Conservation (phyloP, 257 asterid genomes). For the Salvia miltiorrhiza region DNA sequence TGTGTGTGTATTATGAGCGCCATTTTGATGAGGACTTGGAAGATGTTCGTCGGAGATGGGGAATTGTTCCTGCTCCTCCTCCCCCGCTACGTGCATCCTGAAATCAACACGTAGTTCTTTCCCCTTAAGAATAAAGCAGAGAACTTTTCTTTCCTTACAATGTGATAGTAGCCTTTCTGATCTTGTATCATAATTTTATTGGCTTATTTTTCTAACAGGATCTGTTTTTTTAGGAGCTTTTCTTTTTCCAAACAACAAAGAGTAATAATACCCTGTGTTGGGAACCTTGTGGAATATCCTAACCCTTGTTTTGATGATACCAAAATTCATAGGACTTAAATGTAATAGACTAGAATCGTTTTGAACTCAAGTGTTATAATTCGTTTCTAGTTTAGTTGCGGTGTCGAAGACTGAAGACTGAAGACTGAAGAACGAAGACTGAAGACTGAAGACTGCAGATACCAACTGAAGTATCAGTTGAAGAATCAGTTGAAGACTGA, state of each 20-base stretch:
- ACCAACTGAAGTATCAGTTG: too few relatives aligned
- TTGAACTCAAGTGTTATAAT: too few relatives aligned
- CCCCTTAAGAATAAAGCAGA: too few relatives aligned
- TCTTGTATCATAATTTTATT: neutral
- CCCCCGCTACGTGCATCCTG: conserved; percentile 37
- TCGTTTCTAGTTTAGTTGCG: too few relatives aligned
- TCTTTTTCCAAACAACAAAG: neutral
- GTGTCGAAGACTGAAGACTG: too few relatives aligned
- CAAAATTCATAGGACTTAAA: too few relatives aligned
- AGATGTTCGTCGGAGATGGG: conserved; percentile 74
- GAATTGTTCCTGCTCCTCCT: conserved; percentile 80
- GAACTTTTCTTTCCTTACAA: neutral
- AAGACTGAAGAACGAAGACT: too few relatives aligned
- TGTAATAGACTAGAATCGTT: too few relatives aligned
- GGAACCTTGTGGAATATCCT: too few relatives aligned
- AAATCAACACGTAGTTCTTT: conserved; percentile 11
- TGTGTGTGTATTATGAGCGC: conserved; percentile 81
- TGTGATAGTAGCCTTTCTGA: neutral
- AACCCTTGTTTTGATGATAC: too few relatives aligned
- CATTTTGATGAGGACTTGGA: conserved; percentile 90
- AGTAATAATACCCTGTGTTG: neutral
- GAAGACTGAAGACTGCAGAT: too few relatives aligned
- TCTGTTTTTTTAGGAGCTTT: neutral
- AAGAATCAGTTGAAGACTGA: too few relatives aligned
- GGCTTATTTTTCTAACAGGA: neutral